phyloP scores from a whole-genome alignment of 257 asterid species.

The Sherardia arvensis region DNA sequence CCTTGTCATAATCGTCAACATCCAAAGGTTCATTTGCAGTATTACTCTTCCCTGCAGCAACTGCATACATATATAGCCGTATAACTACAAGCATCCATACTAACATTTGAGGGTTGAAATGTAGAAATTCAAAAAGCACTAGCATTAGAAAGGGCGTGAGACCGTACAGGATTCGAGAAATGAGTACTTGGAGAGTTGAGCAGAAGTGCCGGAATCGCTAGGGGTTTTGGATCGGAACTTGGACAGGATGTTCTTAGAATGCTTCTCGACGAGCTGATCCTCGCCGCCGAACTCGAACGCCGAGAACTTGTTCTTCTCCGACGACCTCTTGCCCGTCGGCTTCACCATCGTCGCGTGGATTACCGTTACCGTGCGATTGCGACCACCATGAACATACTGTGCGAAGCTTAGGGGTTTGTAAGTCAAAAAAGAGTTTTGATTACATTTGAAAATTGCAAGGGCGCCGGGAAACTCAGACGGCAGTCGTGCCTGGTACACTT shows the following conservation, averaged over 20 bases:
- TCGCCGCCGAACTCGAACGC: slow-evolving; percentile 47
- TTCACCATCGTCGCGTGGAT: slow-evolving; percentile 17
- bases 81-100: not conserved
- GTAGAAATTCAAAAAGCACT: not conserved
- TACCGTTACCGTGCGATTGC: not conserved
- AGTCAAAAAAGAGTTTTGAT: not conserved
- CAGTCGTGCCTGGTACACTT: not conserved
- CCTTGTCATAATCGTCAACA: slow-evolving; percentile 26
- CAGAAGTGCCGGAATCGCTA: slow-evolving; percentile 5
- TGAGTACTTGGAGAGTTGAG: slow-evolving; percentile 36
- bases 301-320: slow-evolving; percentile 17
- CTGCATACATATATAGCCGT: slow-evolving; percentile 19
- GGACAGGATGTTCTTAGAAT: slow-evolving; percentile 21
- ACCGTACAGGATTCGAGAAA: slow-evolving; percentile 52
- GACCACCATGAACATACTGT: not conserved
- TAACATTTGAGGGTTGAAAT: not conserved
- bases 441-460: not conserved
- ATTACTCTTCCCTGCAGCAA: slow-evolving; percentile 29
- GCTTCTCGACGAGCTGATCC: slow-evolving; percentile 34
- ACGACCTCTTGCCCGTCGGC: slow-evolving; percentile 7
- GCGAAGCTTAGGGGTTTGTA: not conserved
- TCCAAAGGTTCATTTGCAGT: slow-evolving; percentile 17
- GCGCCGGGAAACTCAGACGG: slow-evolving; percentile 1
- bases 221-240: slow-evolving; percentile 28
- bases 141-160: not conserved